Percentiles rank a stretch among this genome's conserved stretches.
Evolutionary conservation across 2,329 filamentous ascomycete genomes (phyloP).

Genomic region (Diaporthe longicolla): DNA sequence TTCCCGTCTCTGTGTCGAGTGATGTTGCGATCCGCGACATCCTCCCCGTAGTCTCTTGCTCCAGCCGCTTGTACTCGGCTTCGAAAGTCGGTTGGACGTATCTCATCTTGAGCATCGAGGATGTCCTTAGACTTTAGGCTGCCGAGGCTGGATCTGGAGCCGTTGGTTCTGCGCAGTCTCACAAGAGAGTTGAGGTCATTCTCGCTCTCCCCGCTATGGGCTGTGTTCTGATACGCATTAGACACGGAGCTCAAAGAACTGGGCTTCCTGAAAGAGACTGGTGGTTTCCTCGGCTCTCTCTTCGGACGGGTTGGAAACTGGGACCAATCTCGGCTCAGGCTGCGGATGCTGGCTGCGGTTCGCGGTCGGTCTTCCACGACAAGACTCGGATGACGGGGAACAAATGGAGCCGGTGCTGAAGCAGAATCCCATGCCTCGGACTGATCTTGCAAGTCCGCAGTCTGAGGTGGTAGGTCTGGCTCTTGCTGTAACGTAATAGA

Average conservation of each 20-base stretch:
- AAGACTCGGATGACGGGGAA: slow-evolving; percentile 48
- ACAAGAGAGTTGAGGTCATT: slow-evolving; percentile 15
- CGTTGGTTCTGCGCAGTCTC: slow-evolving; percentile 18
- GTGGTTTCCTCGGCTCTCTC: slow-evolving; percentile 39
- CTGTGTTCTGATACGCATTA: slow-evolving; percentile 21
- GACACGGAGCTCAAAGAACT: slow-evolving; percentile 34
- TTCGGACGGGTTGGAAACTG: slow-evolving; percentile 25
- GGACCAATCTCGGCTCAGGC: slow-evolving; percentile 23
- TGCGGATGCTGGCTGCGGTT: slow-evolving; percentile 48
- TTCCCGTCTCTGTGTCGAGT: slow-evolving; percentile 49
- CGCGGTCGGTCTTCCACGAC: slow-evolving; percentile 52
- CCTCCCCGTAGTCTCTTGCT: slow-evolving; percentile 71
- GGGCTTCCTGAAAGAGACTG: slow-evolving; percentile 43
- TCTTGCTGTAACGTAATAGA: not conserved
- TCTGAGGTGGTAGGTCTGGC: slow-evolving; percentile 39
- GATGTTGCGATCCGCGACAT: slow-evolving; percentile 74
- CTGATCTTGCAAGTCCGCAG: slow-evolving; percentile 41
- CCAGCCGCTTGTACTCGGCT: slow-evolving; percentile 65
- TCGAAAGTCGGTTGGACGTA: slow-evolving; percentile 64
- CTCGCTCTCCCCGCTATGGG: not conserved
- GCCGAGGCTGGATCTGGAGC: slow-evolving; percentile 35
- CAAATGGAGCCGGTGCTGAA: slow-evolving; percentile 50
- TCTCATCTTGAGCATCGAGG: slow-evolving; percentile 69
- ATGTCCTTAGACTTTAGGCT: slow-evolving; percentile 53
- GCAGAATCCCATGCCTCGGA: slow-evolving; percentile 46